These are phyloP conservation scores for Collybia mongolica DNA, from an alignment of 768 basidiomycete species.

Conservation along the genomic window DNA sequence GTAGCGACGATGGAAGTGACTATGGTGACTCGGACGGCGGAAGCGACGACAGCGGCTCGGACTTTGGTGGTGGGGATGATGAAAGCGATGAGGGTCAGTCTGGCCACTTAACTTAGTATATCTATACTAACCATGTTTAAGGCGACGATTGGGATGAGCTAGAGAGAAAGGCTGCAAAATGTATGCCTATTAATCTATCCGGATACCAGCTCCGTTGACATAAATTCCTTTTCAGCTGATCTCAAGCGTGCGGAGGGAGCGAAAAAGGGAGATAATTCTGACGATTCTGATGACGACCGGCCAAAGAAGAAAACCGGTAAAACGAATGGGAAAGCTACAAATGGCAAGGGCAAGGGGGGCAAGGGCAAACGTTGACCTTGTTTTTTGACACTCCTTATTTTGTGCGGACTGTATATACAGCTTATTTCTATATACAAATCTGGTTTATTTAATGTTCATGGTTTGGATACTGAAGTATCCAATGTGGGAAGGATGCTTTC, in stretches of 20 bases:
- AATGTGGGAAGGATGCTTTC: too few relatives aligned
- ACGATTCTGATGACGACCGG: slow-evolving; percentile 50
- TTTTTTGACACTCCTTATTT: background rate
- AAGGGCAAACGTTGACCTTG: slow-evolving; percentile 30
- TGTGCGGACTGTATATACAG: background rate
- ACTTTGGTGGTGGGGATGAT: slow-evolving; percentile 49
- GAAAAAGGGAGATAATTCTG: slow-evolving; percentile 43
- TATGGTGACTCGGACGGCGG: slow-evolving; percentile 67
- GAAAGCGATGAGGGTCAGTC: slow-evolving; percentile 63
- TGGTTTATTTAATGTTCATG: too few relatives aligned
- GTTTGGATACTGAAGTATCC: too few relatives aligned
- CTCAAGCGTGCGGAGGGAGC: slow-evolving; percentile 43
- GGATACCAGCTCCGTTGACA: slow-evolving; percentile 13
- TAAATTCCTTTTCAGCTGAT: slow-evolving; percentile 37
- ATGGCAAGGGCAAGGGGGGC: slow-evolving; percentile 32
- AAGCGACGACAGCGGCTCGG: slow-evolving; percentile 64
- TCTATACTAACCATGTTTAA: slow-evolving; percentile 18
- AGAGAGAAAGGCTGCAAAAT: slow-evolving; percentile 88
- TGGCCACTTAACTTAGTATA: background rate
- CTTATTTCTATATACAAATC: too few relatives aligned
- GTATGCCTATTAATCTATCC: slow-evolving; percentile 29
- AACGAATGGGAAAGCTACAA: slow-evolving; percentile 32
- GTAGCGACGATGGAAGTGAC: slow-evolving; percentile 62
- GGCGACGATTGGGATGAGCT: slow-evolving; percentile 97
- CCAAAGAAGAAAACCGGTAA: slow-evolving; percentile 45